Evolutionary conservation across 257 asterid genomes (phyloP), one percentile per base, ranked within the genome.

Genomic region (Capsicum pubescens): DNA sequence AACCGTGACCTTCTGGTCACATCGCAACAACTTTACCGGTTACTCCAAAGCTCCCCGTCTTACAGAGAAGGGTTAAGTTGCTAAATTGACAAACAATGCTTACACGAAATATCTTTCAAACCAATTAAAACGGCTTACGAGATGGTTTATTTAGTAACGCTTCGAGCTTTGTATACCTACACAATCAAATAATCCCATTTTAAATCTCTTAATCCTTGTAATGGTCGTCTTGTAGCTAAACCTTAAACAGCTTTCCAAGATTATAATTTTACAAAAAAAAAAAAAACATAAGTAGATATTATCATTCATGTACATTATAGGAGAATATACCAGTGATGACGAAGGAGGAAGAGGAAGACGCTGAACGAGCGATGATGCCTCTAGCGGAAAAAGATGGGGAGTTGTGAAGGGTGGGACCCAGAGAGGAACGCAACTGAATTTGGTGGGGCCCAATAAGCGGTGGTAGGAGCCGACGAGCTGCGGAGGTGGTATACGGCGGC

Each of bases 321-420:
- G 3, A 6, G 17, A 26, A 63, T 8, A 12, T 78, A 89, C 91
- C 91, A 1, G 86, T 55, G 36, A 71, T 56, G n/a, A 77, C 77
- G 8, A 88, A 85, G 61, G 90, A 85, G 61, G 87, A 76, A 50
- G 86, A 80, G 68, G 84, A 79, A 32, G 64, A 48, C 21, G 78
- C 55, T 55, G 79, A 11, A 86, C 9, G 77, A 69, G 56, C 0
- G 61, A 48, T 16, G 52, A 11, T 83, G 86, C 52, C 66, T 50
- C 21, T 55, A 26, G 32, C 32, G 59, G 44, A 32, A 13, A 68
- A 77, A 14, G 69, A 61, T 60, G 14, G 84, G 77, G 44, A 39
- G 44, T n/a, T 60, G 77, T 55, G 79, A 83, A 68, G 77, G 82
- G 78, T 70, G 83, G 78, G 60, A 35, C 80, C 83, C 71, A 67